These are phyloP conservation scores for Arabis hirsuta DNA, from an alignment of 345 rosid species.

Conservation along the genomic window DNA sequence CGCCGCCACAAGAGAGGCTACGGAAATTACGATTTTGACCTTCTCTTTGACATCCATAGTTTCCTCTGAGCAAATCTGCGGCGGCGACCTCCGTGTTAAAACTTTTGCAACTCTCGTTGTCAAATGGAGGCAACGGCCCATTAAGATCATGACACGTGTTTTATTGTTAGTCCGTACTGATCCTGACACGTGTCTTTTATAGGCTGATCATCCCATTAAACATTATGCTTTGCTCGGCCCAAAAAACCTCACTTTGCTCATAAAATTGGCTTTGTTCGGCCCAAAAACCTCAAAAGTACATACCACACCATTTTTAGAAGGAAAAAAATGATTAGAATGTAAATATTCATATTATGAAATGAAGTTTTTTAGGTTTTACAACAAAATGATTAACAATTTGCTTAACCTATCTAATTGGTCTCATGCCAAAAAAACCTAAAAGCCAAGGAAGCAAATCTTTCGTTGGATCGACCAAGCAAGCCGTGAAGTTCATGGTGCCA, in stretches of 20 bases:
- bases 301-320: too few relatives aligned
- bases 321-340: too few relatives aligned
- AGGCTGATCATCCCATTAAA: slow-evolving; percentile 14
- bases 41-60: slow-evolving; percentile 52
- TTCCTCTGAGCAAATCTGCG: slow-evolving; percentile 29
- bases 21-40: slow-evolving; percentile 50
- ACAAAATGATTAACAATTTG: too few relatives aligned
- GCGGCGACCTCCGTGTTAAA: slow-evolving; percentile 15
- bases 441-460: too few relatives aligned
- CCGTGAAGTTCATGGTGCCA: too few relatives aligned
- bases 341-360: too few relatives aligned
- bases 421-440: too few relatives aligned
- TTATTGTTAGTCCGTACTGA: not conserved
- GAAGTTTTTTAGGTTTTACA: too few relatives aligned
- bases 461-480: too few relatives aligned
- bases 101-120: not conserved
- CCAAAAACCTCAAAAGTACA: slow-evolving; percentile 5
- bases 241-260: not conserved
- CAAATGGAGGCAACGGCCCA: slow-evolving; percentile 9
- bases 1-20: slow-evolving; percentile 58
- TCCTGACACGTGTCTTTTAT: slow-evolving; percentile 21
- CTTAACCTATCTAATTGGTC: too few relatives aligned
- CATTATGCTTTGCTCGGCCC: slow-evolving; percentile 19
- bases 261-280: slow-evolving; percentile 1
- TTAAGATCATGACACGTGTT: slow-evolving; percentile 31